Conservation (phyloP, 1,139 yeast species). For the Suhomyces bokatorum region DNA sequence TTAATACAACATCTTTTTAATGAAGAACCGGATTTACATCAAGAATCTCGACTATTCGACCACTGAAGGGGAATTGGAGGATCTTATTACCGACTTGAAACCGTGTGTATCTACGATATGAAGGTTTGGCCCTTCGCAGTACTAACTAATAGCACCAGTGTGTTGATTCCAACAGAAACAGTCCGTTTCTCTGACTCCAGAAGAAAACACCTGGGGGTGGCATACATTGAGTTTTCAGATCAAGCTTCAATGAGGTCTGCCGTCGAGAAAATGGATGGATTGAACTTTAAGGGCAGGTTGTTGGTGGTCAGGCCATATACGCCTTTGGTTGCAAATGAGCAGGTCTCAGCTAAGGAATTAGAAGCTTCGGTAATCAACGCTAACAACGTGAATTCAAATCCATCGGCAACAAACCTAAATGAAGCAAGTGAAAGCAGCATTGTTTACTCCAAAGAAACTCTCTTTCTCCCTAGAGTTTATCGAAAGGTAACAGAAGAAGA, state of each 20-base stretch:
- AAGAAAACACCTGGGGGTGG: neutral
- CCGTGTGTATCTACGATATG: constrained; percentile 15
- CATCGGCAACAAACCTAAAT: neutral
- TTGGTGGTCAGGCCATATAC: neutral
- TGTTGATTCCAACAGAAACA: constrained; percentile 56
- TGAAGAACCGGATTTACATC: constrained; percentile 35
- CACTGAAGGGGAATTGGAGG: constrained; percentile 51
- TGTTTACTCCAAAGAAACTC: neutral
- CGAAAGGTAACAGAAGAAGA: neutral
- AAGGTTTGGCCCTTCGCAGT: neutral
- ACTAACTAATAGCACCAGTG: constrained; percentile 29
- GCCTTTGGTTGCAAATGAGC: neutral
- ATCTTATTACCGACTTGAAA: neutral
- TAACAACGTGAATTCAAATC: no score
- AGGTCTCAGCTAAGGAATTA: neutral
- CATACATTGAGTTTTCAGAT: neutral
- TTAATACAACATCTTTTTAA: neutral
- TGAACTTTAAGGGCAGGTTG: neutral
- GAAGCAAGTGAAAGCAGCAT: neutral
- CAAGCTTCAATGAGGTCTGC: neutral
- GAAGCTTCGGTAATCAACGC: neutral
- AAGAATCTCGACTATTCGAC: constrained; percentile 55
- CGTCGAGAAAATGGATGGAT: neutral
- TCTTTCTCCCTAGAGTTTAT: neutral
- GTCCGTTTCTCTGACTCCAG: constrained; percentile 34